Conservation (phyloP, 2,329 filamentous ascomycete genomes). For the Volutella citrinella region DNA sequence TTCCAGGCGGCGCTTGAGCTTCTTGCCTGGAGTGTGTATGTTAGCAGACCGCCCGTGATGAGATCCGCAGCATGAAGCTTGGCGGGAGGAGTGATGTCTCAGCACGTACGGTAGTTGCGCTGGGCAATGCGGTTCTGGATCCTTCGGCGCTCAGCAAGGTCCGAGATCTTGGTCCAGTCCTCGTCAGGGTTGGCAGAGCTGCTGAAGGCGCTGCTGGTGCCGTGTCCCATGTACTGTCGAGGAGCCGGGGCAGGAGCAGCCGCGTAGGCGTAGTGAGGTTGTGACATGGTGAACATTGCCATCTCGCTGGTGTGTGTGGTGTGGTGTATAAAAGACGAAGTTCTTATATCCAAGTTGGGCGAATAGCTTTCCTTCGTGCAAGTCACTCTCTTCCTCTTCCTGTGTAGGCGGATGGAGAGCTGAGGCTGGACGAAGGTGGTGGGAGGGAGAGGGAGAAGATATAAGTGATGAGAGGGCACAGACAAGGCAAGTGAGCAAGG, state of each 20-base stretch:
- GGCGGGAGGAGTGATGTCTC: not conserved
- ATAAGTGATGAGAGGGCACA: not conserved
- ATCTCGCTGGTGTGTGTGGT: slow-evolving; percentile 22
- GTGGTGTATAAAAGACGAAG: slow-evolving; percentile 6
- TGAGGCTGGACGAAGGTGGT: not conserved
- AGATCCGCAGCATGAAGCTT: too few relatives aligned
- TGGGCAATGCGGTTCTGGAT: slow-evolving; percentile 98
- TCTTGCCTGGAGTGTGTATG: slow-evolving; percentile 64
- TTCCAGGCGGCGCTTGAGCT: slow-evolving; percentile 85
- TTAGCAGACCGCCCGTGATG: too few relatives aligned
- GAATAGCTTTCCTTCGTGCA: too few relatives aligned
- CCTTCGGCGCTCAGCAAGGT: slow-evolving; percentile 86
- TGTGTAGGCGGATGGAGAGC: not conserved
- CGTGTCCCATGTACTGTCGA: slow-evolving; percentile 68
- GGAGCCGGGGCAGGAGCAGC: slow-evolving; percentile 39
- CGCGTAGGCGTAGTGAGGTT: slow-evolving; percentile 32
- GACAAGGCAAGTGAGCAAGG: not conserved
- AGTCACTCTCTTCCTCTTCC: too few relatives aligned
- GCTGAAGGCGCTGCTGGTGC: slow-evolving; percentile 92
- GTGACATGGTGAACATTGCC: slow-evolving; percentile 36
- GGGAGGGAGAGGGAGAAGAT: not conserved
- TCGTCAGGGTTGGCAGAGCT: slow-evolving; percentile 92
- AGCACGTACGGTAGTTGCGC: slow-evolving; percentile 83
- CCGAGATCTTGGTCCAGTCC: slow-evolving; percentile 99
- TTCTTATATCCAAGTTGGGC: too few relatives aligned